Percentiles rank a stretch among this genome's conserved stretches.
These are phyloP conservation scores for Ustilago xerochloae DNA, from an alignment of 1,284 basidiomycete genomes.

Conservation along the genomic window DNA sequence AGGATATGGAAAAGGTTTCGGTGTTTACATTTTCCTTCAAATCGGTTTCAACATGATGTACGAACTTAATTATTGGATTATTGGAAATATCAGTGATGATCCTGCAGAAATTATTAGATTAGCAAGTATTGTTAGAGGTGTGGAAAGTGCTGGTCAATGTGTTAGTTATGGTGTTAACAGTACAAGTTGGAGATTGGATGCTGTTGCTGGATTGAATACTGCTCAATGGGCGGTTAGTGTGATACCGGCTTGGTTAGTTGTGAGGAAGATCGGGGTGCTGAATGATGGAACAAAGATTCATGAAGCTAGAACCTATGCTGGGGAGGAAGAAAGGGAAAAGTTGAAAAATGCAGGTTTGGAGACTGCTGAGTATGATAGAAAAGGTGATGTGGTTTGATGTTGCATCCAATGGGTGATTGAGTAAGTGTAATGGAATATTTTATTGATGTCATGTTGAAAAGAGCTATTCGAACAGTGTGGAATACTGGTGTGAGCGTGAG, in stretches of 20 bases:
- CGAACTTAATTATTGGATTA: conserved; percentile 63
- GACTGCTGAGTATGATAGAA: conserved; percentile 33
- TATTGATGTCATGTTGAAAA: background rate
- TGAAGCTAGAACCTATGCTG: conserved; percentile 48
- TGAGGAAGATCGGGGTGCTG: conserved; percentile 56
- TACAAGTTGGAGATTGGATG: conserved; percentile 54
- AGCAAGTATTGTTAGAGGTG: conserved; percentile 59
- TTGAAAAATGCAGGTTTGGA: conserved; percentile 27
- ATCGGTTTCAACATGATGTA: conserved; percentile 58
- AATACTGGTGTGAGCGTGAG: too few species aligned
- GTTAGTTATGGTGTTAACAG: conserved; percentile 64
- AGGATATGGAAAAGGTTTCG: conserved; percentile 62
- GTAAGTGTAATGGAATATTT: background rate
- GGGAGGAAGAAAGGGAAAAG: conserved; percentile 39
- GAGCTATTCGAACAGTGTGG: too few species aligned
- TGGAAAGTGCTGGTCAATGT: conserved; percentile 64
- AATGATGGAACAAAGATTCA: conserved; percentile 50
- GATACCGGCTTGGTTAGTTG: conserved; percentile 59
- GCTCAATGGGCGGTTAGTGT: conserved; percentile 59
- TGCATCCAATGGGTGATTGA: too few species aligned
- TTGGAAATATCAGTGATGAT: conserved; percentile 48
- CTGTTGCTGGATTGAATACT: conserved; percentile 63
- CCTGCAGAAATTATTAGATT: conserved; percentile 61
- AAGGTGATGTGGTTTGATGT: conserved; percentile 37
- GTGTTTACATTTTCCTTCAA: conserved; percentile 63